Base-by-base conservation (phyloP, 1,139 yeast genomes). In the Yamadazyma kanchanaburiensis region DNA sequence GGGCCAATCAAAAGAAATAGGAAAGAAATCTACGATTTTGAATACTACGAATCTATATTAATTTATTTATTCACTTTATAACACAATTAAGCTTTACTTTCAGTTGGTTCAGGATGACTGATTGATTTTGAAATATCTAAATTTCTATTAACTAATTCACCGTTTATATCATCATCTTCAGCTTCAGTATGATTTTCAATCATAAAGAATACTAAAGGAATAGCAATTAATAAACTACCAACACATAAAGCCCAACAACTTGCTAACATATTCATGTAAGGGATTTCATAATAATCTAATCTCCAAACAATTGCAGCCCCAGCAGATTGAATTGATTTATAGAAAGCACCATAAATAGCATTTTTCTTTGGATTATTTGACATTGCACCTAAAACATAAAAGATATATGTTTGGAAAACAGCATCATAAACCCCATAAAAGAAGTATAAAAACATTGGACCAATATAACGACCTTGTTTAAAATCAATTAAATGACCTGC, bases 291-390 rank as follows among this genome's bases (percentile, higher is more conserved):
- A 21, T 77, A 69, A 47, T 77, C 81, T 38, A 77, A 55, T 44
- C 79, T 57, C 82, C 83, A 77, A 8, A 70, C 73, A 35, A 77
- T 60, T 14, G 80, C 82, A 13, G 78, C 77, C 48, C 79, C 81
- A 10, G 80, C 81, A 17, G 78, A 70, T 55, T 77, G 84, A 31
- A 77, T 54, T 37, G 80, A 77, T 58, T 77, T 77, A 59, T 74
- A 77, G 53, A 73, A 73, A 26, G 82, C 81, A 26, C 77, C 79
- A 43, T 74, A 75, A 35, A 76, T 58, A 9, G 82, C 80, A 16
- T 65, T 56, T 48, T 68, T 74, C 55, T 72, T 64, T 21, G 80
- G 73, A 48, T 71, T 70, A 51, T 76, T 75, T 37, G 80, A 69
- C 35, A 77, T 51, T 18, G 79, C 71, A 32, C 83, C 83, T 53